phyloP scores from a whole-genome alignment of 192 early-diverging fungal genomes.

The Coemansia sp. region DNA sequence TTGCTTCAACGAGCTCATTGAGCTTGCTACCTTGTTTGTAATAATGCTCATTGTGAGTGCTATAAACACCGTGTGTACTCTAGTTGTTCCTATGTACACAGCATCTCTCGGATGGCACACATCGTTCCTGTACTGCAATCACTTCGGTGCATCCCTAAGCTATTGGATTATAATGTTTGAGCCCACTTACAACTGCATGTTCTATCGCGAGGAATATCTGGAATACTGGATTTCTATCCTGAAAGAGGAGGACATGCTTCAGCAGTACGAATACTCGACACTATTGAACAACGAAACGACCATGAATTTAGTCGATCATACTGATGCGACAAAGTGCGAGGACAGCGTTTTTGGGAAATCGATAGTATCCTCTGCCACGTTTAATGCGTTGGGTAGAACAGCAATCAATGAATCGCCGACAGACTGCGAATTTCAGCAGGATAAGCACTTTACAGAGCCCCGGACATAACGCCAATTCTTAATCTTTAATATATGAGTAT shows the following conservation, averaged over 20 bases:
- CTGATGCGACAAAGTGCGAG: constrained; percentile 1
- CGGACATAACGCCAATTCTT: no score
- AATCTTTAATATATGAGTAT: no score
- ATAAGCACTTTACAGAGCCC: no score
- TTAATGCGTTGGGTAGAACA: neutral
- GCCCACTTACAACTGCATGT: constrained; percentile 39
- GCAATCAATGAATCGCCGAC: no score
- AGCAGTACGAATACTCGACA: constrained; percentile 32
- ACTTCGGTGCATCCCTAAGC: constrained; percentile 26
- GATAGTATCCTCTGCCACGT: neutral
- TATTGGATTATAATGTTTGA: constrained; percentile 50
- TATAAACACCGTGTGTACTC: constrained; percentile 31
- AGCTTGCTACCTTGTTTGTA: constrained; percentile 20
- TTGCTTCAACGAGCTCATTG: constrained; percentile 39
- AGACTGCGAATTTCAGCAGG: no score
- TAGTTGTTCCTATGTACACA: constrained; percentile 32
- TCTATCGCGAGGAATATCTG: constrained; percentile 39
- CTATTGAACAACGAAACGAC: constrained; percentile 21
- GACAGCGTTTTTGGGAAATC: constrained; percentile 5
- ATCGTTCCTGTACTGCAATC: constrained; percentile 31
- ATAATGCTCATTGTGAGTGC: constrained; percentile 20
- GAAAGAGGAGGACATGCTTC: constrained; percentile 34
- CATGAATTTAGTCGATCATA: constrained; percentile 12
- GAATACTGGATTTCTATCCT: constrained; percentile 43
- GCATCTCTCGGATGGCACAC: constrained; percentile 42